Conservation (phyloP, 345 rosid species). For the Pugionium dolabratum region DNA sequence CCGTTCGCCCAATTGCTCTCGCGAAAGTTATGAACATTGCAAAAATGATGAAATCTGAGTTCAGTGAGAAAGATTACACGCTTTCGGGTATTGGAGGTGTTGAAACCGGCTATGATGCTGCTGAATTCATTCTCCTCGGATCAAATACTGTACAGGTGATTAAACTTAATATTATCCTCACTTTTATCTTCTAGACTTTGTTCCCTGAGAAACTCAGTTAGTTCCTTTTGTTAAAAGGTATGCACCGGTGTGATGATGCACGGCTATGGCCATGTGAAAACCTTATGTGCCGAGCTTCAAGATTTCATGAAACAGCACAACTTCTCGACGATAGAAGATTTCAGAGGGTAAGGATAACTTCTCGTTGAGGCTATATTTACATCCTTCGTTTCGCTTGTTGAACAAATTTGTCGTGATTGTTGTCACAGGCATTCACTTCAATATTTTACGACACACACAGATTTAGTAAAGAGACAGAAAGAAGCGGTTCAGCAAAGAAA, state of each 20-base stretch:
- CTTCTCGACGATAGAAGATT: conserved; percentile 80
- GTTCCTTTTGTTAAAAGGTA: conserved; percentile 51
- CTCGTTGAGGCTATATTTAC: background rate
- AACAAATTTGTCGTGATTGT: background rate
- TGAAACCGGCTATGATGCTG: conserved; percentile 91
- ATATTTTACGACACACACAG: conserved; percentile 91
- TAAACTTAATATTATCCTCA: background rate
- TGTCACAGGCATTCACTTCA: conserved; percentile 64
- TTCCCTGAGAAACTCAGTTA: background rate
- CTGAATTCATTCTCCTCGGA: conserved; percentile 92
- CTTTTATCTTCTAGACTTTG: background rate
- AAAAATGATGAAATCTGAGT: conserved; percentile 83
- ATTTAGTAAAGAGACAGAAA: conserved; percentile 75
- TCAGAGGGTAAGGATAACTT: conserved; percentile 66
- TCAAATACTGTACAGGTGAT: conserved; percentile 91
- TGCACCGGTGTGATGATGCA: conserved; percentile 99
- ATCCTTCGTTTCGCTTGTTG: background rate
- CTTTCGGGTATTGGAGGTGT: conserved; percentile 97
- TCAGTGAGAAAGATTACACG: conserved; percentile 53
- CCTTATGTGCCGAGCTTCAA: conserved; percentile 69
- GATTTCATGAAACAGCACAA: conserved; percentile 90
- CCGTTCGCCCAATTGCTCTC: conserved; percentile 96
- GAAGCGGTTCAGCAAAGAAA: conserved; percentile 82
- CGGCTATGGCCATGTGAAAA: conserved; percentile 89
- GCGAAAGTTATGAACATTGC: conserved; percentile 91